Evolutionary conservation across 2,329 filamentous ascomycete genomes (phyloP).

Genomic region (Hypoxylon sp.): DNA sequence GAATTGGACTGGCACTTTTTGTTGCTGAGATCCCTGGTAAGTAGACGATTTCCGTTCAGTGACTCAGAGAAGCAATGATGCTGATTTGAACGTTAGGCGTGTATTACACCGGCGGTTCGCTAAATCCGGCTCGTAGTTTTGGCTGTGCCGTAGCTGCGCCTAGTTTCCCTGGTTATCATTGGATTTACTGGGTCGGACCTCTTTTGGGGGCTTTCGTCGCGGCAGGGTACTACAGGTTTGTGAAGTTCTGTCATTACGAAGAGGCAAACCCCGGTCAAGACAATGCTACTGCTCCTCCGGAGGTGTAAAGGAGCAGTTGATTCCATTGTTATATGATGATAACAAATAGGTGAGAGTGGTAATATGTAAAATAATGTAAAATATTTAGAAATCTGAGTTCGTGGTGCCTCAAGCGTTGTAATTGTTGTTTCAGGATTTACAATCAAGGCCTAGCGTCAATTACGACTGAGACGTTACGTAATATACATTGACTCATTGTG

Average conservation of each 20-base stretch:
- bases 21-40: conserved; percentile 61
- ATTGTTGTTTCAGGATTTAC: too few species aligned
- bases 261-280: conserved; percentile 44
- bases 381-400: background rate
- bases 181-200: conserved; percentile 60
- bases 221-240: conserved; percentile 49
- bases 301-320: conserved; percentile 7
- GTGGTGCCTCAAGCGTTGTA: background rate
- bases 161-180: conserved; percentile 52
- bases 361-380: background rate
- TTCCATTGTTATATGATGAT: background rate
- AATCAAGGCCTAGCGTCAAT: background rate
- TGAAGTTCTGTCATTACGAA: conserved; percentile 50
- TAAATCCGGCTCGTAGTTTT: conserved; percentile 57
- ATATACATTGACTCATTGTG: conserved; percentile 30
- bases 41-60: conserved; percentile 16
- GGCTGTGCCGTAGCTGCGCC: conserved; percentile 52
- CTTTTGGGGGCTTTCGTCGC: conserved; percentile 57
- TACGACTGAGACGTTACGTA: conserved; percentile 5
- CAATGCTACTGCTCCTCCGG: conserved; percentile 10
- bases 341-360: too few species aligned
- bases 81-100: conserved; percentile 45
- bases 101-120: conserved; percentile 54
- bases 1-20: conserved; percentile 76
- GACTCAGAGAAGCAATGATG: background rate